Evolutionary conservation across 441 rosid genomes (phyloP).

Genomic region (Oxalis stricta): DNA sequence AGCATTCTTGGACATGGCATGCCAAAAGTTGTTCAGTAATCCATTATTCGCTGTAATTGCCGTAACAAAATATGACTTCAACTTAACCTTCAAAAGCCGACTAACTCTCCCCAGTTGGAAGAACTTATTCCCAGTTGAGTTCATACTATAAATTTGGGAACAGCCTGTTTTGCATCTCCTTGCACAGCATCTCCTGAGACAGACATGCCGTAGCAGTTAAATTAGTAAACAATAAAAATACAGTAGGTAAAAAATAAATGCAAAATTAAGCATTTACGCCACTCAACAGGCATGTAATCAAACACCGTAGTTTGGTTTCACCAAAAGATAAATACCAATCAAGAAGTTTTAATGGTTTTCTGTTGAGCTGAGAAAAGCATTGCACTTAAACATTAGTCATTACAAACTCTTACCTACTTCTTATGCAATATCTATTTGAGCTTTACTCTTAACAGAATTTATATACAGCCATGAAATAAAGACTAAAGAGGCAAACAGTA

Average conservation of each 20-base stretch:
- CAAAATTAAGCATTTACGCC: not conserved
- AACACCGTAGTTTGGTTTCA: too few species aligned
- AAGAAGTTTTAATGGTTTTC: too few species aligned
- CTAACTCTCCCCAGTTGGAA: not conserved
- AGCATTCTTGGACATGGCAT: too few species aligned
- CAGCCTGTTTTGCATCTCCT: constrained; percentile 12
- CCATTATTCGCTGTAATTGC: not conserved
- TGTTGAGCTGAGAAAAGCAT: too few species aligned
- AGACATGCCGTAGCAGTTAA: not conserved
- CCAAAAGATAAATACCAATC: too few species aligned
- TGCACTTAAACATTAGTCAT: too few species aligned
- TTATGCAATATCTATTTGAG: too few species aligned
- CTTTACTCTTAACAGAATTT: too few species aligned
- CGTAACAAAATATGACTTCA: not conserved
- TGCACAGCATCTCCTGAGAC: constrained; percentile 15
- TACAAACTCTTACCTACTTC: too few species aligned
- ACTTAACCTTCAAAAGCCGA: not conserved
- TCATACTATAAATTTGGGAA: constrained; percentile 16
- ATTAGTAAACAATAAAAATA: too few species aligned
- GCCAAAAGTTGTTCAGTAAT: not conserved
- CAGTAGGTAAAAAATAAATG: not conserved
- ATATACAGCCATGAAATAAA: too few species aligned
- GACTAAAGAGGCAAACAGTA: too few species aligned
- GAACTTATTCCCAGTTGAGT: not conserved
- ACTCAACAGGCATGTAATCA: not conserved